Base-by-base conservation (phyloP, 2,329 filamentous ascomycete genomes). In the Pleurostoma richardsiae region DNA sequence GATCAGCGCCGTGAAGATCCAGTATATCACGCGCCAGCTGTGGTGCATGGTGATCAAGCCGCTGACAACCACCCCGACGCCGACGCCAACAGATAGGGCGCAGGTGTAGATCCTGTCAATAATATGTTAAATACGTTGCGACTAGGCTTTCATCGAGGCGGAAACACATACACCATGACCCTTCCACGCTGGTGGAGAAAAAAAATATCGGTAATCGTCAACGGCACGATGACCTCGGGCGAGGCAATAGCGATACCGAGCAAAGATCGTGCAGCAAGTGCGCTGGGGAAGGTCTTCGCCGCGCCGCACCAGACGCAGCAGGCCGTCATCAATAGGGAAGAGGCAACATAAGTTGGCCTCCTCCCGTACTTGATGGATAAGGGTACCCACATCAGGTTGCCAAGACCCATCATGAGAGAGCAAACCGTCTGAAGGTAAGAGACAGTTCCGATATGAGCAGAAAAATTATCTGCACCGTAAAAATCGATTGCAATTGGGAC, bases 161-260 rank as follows among this genome's bases (percentile, higher is more conserved):
- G n/a, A 36, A 8, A 2, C 8, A 36, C 33, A 8, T n/a, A 36
- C 33, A 69, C 67, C 72, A 76, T 76, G 43, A 72, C 58, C 3
- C 61, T 58, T 2, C 71, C 73, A 49, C 74, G 61, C 52, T 79
- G 70, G 47, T 79, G 73, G 6, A 78, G 56, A 53, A 75, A 78
- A 58, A 77, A 77, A 30, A 76, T 58, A 50, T 78, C 74, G 4
- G 71, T 60, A 39, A 76, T 72, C 2, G 71, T 72, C 5, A 72
- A 58, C 2, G 72, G 72, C 3, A 68, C 33, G 8, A 36, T 8
- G 65, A 3, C 70, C 49, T 78, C 74, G 4, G 68, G 73, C 6
- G 73, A 68, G 1, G 73, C 74, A 0, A 72, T 64, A 3, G 67
- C 72, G 40, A 76, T 66, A 2, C 74, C 74, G 56, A 77, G 60